These are phyloP conservation scores for Nephelium lappaceum DNA, from an alignment of 345 rosid species.

Conservation along the genomic window DNA sequence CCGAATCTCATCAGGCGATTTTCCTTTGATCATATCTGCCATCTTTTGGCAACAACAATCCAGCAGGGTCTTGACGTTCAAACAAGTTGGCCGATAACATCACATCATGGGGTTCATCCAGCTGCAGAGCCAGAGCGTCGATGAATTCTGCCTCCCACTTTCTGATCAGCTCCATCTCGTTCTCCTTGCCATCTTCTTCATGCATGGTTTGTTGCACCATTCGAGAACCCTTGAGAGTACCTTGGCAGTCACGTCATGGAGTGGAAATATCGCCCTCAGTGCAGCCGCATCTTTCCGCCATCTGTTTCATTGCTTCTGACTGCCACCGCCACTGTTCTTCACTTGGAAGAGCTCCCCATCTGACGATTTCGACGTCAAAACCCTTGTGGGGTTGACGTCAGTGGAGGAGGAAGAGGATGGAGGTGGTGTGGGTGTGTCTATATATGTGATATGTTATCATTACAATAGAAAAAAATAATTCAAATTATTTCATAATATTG, in stretches of 20 bases:
- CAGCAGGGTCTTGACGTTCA: slow-evolving; percentile 45
- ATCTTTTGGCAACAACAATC: slow-evolving; percentile 52
- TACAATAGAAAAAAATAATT: no score
- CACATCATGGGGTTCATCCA: neutral
- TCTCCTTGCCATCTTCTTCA: slow-evolving; percentile 29
- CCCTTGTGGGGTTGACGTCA: slow-evolving; percentile 20
- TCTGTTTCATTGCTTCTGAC: slow-evolving; percentile 59
- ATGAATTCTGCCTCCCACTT: slow-evolving; percentile 59
- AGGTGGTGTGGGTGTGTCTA: no score
- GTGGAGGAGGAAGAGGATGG: no score
- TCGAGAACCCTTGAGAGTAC: slow-evolving; percentile 74
- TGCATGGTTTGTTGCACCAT: slow-evolving; percentile 73
- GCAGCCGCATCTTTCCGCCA: slow-evolving; percentile 72
- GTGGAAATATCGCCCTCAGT: slow-evolving; percentile 58
- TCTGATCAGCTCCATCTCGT: neutral
- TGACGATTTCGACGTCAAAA: slow-evolving; percentile 50
- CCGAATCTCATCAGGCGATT: slow-evolving; percentile 51
- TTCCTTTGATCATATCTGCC: slow-evolving; percentile 60
- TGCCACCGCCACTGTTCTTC: slow-evolving; percentile 57
- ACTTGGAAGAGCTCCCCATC: slow-evolving; percentile 74
- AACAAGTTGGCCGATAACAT: slow-evolving; percentile 60
- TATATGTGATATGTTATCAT: no score
- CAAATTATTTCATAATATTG: no score
- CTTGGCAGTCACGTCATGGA: slow-evolving; percentile 69
- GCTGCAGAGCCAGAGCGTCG: slow-evolving; percentile 33